Conservation (phyloP, 225 moss, liverwort and hornwort species). For the Pseudoscleropodium purum region DNA sequence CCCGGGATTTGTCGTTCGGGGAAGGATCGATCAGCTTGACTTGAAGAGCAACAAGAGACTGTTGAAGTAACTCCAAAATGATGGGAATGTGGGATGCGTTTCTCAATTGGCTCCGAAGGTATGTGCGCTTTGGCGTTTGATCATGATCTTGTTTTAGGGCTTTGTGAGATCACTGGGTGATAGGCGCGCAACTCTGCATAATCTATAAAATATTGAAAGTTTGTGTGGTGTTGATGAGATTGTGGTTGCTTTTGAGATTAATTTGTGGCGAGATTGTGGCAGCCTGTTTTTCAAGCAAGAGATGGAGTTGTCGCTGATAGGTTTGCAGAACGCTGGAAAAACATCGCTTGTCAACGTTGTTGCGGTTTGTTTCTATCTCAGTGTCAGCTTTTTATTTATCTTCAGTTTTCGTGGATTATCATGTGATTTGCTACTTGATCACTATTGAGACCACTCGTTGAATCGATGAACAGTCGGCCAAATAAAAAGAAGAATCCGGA, state of each 20-base stretch:
- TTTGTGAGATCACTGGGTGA: background rate
- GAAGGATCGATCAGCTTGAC: background rate
- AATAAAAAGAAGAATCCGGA: background rate
- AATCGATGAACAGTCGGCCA: background rate
- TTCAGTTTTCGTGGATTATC: background rate
- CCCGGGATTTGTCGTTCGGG: background rate
- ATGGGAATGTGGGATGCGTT: slow-evolving; percentile 91
- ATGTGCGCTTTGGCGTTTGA: background rate
- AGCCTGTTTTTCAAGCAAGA: slow-evolving; percentile 99
- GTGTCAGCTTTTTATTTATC: background rate
- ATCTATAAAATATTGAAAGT: background rate
- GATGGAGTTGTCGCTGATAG: slow-evolving; percentile 96
- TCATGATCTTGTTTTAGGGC: background rate
- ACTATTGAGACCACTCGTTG: background rate
- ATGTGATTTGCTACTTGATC: background rate
- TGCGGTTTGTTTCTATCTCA: slow-evolving; percentile 46
- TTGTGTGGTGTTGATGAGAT: background rate
- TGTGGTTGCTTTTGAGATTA: background rate
- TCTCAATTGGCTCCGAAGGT: slow-evolving; percentile 99
- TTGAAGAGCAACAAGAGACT: background rate
- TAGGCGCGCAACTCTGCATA: background rate
- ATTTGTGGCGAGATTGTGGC: slow-evolving; percentile 8
- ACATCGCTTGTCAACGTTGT: slow-evolving; percentile 97
- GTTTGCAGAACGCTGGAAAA: slow-evolving; percentile 95
- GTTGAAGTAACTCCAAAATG: background rate